A percentile compares a stretch with the other conserved stretches of the same genome.
These are phyloP conservation scores for Irpex rosettiformis DNA, from an alignment of 1,284 basidiomycete species.

Conservation along the genomic window DNA sequence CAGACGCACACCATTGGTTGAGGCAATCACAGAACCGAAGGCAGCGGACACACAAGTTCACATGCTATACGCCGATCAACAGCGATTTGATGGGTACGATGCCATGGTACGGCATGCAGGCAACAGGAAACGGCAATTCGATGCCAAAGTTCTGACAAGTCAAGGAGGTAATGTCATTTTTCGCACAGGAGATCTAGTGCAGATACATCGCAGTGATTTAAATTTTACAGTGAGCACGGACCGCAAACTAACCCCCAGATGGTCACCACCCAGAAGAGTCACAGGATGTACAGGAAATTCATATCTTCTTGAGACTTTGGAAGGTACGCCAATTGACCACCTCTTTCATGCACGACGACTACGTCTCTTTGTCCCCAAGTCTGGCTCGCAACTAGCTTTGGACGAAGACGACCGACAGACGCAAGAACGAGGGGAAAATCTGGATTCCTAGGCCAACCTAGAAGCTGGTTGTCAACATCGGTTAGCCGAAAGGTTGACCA, in stretches of 20 bases:
- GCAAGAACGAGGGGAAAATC: neutral
- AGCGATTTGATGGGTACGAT: constrained; percentile 27
- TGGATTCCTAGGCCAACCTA: no score
- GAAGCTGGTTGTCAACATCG: no score
- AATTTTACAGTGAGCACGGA: constrained; percentile 19
- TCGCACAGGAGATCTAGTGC: constrained; percentile 6
- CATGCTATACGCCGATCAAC: constrained; percentile 28
- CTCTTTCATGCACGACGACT: constrained; percentile 21
- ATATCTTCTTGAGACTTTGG: constrained; percentile 20
- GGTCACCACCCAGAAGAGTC: constrained; percentile 23
- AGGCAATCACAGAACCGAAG: constrained; percentile 11
- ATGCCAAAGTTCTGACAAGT: constrained; percentile 16
- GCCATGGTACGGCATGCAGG: constrained; percentile 16
- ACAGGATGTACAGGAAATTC: constrained; percentile 18
- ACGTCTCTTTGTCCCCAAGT: constrained; percentile 9
- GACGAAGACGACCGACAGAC: neutral
- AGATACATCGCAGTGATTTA: constrained; percentile 18
- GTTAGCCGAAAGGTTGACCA: no score
- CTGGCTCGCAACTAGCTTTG: constrained; percentile 7
- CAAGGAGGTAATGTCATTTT: constrained; percentile 18
- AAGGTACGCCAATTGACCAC: constrained; percentile 11
- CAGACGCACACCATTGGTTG: neutral
- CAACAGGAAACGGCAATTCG: constrained; percentile 18
- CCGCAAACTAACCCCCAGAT: constrained; percentile 23
- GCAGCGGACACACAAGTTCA: constrained; percentile 13